Base-by-base conservation (phyloP, 2,329 filamentous ascomycete species). In the Chalaropsis thielavioides region DNA sequence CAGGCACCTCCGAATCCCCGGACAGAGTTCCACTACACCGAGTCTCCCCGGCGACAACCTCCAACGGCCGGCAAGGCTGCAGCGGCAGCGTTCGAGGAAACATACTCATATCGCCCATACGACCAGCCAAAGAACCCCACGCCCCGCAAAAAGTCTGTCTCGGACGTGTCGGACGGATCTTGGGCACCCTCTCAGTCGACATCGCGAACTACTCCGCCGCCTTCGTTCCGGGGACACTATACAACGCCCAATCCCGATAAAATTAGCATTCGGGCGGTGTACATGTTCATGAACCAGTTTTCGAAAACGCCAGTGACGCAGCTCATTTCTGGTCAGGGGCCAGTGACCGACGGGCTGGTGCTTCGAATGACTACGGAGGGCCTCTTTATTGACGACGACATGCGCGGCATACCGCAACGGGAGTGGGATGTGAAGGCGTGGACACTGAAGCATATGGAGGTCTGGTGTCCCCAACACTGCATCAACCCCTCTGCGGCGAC, bases 401-500 rank as follows among this genome's bases (percentile, higher is more conserved):
- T 96, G 63, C 86, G 92, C 56, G 85, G 86, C 68, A 90, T 96
- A 17, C 86, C 90, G n/a, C 91, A 97, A 76, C 85, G 94, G 67
- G 94, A 99, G 76, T 99, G 94, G 94, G 94, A 99, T 74, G 85
- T 97, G 72, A 97, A 97, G 75, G 92, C 92, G 31, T 97, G 94
- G 94, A 96, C 91, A 54, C 83, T 99, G 76, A 96, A 95, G 77
- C 79, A 88, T 69, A 85, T 95, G 75, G 94, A 97, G 82, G 86
- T 94, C 78, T 90, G 87, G 84, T 91, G 87, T 73, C 83, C 85
- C 72, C 80, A 83, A 71, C 83, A 86, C 74, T 83, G 77, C 74
- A 77, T 82, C 73, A 77, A 77, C 72, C 73, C 75, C 69, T 75
- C 74, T 70, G 73, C 74, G 69, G 74, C 78, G 67, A 72, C 77